Percentiles rank a stretch among this genome's conserved stretches.
Evolutionary conservation across 1,284 basidiomycete species (phyloP).

Genomic region (Vanrija sp.): DNA sequence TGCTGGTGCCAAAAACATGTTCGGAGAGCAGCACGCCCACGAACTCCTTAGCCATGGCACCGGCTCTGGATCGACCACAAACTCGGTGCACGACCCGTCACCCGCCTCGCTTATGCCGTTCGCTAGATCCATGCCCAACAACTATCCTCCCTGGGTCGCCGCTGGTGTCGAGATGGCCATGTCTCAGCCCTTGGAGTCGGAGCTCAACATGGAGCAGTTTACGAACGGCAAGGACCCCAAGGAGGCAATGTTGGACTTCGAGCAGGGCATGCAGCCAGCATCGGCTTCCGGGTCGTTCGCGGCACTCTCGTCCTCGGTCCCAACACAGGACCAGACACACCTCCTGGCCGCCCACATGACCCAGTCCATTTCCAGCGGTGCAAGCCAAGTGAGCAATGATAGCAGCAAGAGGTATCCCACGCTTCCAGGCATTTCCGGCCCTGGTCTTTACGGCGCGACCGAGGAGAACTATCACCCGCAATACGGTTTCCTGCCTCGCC

Average conservation of each 20-base stretch:
- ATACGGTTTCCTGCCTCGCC: conserved; percentile 63
- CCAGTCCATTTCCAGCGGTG: not conserved
- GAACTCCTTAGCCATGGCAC: conserved; percentile 46
- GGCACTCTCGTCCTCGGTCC: not conserved
- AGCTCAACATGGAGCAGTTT: conserved; percentile 23
- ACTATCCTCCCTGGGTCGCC: conserved; percentile 16
- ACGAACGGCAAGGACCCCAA: conserved; percentile 8
- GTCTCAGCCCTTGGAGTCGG: conserved; percentile 19
- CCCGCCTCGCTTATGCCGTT: conserved; percentile 16
- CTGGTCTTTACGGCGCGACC: conserved; percentile 39
- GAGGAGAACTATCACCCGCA: conserved; percentile 49
- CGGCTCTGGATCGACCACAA: conserved; percentile 11
- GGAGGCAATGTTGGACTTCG: conserved; percentile 13
- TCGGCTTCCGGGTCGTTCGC: conserved; percentile 24
- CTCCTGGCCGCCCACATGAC: conserved; percentile 10
- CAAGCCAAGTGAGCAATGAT: conserved; percentile 2
- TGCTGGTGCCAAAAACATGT: conserved; percentile 35
- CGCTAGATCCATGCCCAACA: conserved; percentile 23
- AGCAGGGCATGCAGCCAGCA: conserved; percentile 22
- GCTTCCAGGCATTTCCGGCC: conserved; percentile 47
- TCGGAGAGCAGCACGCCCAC: conserved; percentile 49
- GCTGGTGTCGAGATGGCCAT: conserved; percentile 18
- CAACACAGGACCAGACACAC: conserved; percentile 1
- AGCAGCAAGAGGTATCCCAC: conserved; percentile 8
- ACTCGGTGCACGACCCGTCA: conserved; percentile 55